Base-by-base conservation (phyloP, 768 basidiomycete species). In the Bullera alba region DNA sequence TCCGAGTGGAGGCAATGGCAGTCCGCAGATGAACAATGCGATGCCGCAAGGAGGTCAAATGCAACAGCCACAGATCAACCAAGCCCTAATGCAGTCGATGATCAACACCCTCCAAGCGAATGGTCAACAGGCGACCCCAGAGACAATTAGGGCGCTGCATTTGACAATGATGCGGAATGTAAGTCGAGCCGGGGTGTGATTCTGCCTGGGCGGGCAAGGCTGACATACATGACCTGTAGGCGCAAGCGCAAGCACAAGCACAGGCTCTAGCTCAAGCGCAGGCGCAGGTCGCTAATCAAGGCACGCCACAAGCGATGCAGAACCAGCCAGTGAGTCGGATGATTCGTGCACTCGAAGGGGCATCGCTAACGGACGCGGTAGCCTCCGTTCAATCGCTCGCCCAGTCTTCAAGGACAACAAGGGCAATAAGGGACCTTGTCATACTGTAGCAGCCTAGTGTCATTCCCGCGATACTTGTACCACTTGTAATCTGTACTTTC, bases 61-160 rank as follows among this genome's bases (percentile, higher is more conserved):
- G 4, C 22, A 37, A 12, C 16, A 7, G 28, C 19, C 14, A 21
- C 17, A 50, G 25, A 54, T 56, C 35, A 54, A 51, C 36, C 32
- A 46, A 15, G 58, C 56, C 4, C 29, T 48, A 8, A 50, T 66
- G 46, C 55, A 60, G 50, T 51, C 55, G 44, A 48, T 63, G 34
- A 42, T 61, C 10, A 48, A 53, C n/a, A 34, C 48, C 22, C 25
- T 64, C 5, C 42, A 52, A 7, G 52, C 58, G 22, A 56, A 35
- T 25, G 66, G 66, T 8, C 60, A 60, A 44, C 50, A 54, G 27
- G 48, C 56, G 3, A 68, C 63, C 5, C 56, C 56, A 7, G 66
- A 68, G 42, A 47, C 50, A 25, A 55, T 68, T 21, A 50, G 58
- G 37, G 48, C 56, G 28, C 19, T 51, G n/a, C 54, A 54, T 25